These are phyloP conservation scores for Tylopilus plumbeoviolaceoides DNA, from an alignment of 768 basidiomycete genomes.

Conservation along the genomic window DNA sequence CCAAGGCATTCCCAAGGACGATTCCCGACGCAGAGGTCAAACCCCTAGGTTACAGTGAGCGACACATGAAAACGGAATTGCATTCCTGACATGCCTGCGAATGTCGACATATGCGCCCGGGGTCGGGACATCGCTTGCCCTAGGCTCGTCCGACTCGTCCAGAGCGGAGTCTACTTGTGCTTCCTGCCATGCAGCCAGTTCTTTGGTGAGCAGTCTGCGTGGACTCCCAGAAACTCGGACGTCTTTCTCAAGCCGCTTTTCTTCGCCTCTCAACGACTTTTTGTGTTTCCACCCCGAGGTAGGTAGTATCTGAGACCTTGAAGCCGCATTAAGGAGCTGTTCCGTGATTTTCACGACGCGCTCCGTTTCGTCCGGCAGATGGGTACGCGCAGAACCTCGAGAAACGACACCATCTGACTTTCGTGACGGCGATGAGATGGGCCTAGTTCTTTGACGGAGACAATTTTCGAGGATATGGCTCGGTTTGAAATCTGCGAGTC, in stretches of 20 bases:
- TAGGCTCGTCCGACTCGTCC: slow-evolving; percentile 12
- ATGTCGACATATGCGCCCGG: slow-evolving; percentile 53
- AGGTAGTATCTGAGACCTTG: slow-evolving; percentile 22
- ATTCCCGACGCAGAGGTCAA: slow-evolving; percentile 23
- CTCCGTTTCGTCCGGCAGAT: slow-evolving; percentile 2
- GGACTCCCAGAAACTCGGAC: slow-evolving; percentile 12
- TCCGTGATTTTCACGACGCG: slow-evolving; percentile 21
- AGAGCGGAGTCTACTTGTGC: slow-evolving; percentile 13
- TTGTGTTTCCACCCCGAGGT: slow-evolving; percentile 36
- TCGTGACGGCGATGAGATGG: background rate
- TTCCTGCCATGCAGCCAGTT: slow-evolving; percentile 24
- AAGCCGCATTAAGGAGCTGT: slow-evolving; percentile 34
- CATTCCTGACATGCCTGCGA: slow-evolving; percentile 38
- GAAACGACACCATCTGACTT: background rate
- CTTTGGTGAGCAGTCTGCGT: slow-evolving; percentile 21
- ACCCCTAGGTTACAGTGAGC: slow-evolving; percentile 18
- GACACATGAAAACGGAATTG: background rate
- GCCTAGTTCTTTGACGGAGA: background rate
- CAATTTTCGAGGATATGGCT: slow-evolving; percentile 11
- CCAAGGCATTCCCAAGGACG: slow-evolving; percentile 27
- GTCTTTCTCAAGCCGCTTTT: slow-evolving; percentile 33
- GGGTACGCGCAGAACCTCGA: background rate
- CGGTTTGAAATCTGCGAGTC: slow-evolving; percentile 17
- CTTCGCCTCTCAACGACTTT: slow-evolving; percentile 35
- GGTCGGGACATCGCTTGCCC: slow-evolving; percentile 18